Evolutionary conservation across 345 rosid genomes (phyloP).

Genomic region (Kernera saxatilis): DNA sequence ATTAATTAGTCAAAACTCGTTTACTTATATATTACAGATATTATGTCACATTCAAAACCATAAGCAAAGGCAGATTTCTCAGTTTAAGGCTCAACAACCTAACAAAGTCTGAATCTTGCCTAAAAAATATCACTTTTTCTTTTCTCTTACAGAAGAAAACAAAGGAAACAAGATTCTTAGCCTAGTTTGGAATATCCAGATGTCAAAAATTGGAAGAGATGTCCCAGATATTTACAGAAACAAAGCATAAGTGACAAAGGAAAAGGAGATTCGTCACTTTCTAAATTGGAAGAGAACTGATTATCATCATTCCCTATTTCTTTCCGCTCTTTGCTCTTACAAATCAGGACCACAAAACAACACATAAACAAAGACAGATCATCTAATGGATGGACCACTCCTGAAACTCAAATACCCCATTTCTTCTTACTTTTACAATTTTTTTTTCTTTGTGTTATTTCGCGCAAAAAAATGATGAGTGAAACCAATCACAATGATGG

Average conservation of each 20-base stretch:
- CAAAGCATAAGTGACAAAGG: conserved; percentile 8
- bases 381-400: conserved; percentile 22
- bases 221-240: conserved; percentile 15
- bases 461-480: conserved; percentile 16
- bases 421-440: neutral
- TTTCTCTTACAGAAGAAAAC: neutral
- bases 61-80: neutral
- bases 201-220: conserved; percentile 8
- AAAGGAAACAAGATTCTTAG: conserved; percentile 7
- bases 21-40: neutral
- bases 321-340: conserved; percentile 4
- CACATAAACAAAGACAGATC: conserved; percentile 26
- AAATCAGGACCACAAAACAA: conserved; percentile 28
- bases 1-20: neutral
- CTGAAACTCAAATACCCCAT: conserved; percentile 22
- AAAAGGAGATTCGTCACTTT: conserved; percentile 32
- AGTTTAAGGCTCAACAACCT: neutral
- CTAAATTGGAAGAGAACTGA: conserved; percentile 16
- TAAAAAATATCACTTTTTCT: neutral
- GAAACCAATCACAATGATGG: conserved; percentile 20
- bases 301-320: conserved; percentile 6
- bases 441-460: conserved; percentile 1
- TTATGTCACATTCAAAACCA: neutral
- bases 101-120: neutral
- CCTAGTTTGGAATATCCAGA: conserved; percentile 7